Conservation (phyloP, 139 green algal genomes). For the Astrephomene gubernaculifera region DNA sequence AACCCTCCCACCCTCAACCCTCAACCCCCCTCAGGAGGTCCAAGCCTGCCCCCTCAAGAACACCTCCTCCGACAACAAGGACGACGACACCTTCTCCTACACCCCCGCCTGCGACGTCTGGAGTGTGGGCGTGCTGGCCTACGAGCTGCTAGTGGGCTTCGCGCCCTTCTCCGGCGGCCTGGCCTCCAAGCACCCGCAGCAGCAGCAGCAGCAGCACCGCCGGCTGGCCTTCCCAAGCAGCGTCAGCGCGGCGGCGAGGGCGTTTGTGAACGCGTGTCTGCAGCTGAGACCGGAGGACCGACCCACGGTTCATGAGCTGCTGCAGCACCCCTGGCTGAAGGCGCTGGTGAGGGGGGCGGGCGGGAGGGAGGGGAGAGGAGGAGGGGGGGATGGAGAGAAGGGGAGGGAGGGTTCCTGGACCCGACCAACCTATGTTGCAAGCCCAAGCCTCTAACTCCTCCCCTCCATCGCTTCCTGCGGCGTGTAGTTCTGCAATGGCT, state of each 20-base stretch:
- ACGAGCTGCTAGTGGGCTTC: slow-evolving; percentile 61
- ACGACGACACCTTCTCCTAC: slow-evolving; percentile 37
- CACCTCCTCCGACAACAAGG: slow-evolving; percentile 52
- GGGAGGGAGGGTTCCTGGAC: too few relatives aligned
- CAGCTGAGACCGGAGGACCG: slow-evolving; percentile 32
- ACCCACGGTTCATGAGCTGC: slow-evolving; percentile 46
- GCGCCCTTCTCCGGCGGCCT: neutral
- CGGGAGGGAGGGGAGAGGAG: too few relatives aligned
- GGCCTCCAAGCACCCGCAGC: neutral
- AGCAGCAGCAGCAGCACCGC: too few relatives aligned
- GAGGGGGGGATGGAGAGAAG: too few relatives aligned
- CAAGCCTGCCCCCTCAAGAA: slow-evolving; percentile 49
- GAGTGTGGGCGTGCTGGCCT: slow-evolving; percentile 60
- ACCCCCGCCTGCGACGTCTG: slow-evolving; percentile 46
- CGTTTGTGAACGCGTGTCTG: slow-evolving; percentile 48
- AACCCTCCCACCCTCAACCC: too few relatives aligned
- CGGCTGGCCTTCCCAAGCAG: slow-evolving; percentile 16
- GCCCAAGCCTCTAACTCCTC: too few relatives aligned
- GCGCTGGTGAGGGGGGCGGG: too few relatives aligned
- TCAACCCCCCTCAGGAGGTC: slow-evolving; percentile 44
- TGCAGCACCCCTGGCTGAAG: slow-evolving; percentile 56
- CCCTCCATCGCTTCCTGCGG: too few relatives aligned
- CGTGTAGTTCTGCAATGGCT: too few relatives aligned
- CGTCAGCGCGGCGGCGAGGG: slow-evolving; percentile 21
- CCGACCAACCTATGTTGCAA: too few relatives aligned